Evolutionary conservation across 2,329 filamentous ascomycete species (phyloP), one percentile per base, ranked within the genome.

Genomic region (Emmonsiellopsis sp.): DNA sequence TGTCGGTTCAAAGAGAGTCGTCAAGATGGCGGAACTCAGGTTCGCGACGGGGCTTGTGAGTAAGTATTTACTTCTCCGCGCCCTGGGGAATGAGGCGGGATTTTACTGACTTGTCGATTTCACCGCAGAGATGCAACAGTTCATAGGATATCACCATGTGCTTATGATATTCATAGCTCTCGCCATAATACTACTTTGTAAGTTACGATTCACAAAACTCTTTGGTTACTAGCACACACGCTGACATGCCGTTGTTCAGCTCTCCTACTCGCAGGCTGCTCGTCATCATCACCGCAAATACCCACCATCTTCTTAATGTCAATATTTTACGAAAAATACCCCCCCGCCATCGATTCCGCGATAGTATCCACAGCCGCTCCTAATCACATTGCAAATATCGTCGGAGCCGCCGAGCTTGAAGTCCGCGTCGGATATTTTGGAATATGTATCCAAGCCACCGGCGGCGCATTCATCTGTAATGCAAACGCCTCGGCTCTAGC

Each of bases 401-500:
- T 94, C 54, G 89, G 89, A 51, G 78, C 81, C 61, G 91, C 93
- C 10, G 81, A 83, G 55, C 77, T 98, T 48, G 89, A 95, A 70
- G 90, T 93, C 30, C 85, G 93, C 54, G 93, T 98, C 32, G 93
- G 93, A 60, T 98, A 95, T 76, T 98, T 98, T 65, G 93, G 93
- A 62, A 95, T 98, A 70, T 98, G 93, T 74, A 84, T 97, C 70
- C 93, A 90, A 72, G 85, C 89, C 1, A 89, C 95, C 67, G 87
- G 87, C 55, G 92, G 92, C 60, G 84, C 85, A 20, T 98, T 89
- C 81, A 81, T 97, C 55, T 98, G 93, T 80, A 93, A 88, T 70
- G 94, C 95, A 78, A 98, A 98, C 71, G 93, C 93, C 16, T 96
- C 92, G 2, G 85, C 90, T 2, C 79, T 98, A 47, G 92, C 93